Evolutionary conservation across 176 grass and related monocot species (phyloP), one percentile per base, ranked within the genome.

Genomic region (Eragrostis curvula): DNA sequence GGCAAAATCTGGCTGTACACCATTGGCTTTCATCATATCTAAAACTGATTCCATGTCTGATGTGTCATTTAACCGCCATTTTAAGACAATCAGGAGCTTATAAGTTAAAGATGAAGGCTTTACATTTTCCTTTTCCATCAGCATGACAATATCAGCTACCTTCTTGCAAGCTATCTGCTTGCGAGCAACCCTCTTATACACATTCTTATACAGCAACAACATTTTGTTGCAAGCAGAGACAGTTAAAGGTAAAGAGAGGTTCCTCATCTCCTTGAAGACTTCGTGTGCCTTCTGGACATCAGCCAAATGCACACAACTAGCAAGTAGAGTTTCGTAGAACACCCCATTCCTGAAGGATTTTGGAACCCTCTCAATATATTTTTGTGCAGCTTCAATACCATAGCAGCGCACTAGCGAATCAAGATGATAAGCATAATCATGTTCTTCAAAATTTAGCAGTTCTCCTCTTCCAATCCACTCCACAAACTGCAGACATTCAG

Each of bases 81-180:
- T 97, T 42, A 87, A 74, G 71, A 90, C 89, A 58, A 97, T 89
- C 67, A 97, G 49, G 74, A 97, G 51, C 77, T 85, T 94, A 84
- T 97, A 91, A 48, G 94, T 91, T 52, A 89, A 91, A 30, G 40
- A 57, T 75, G 84, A 74, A 70, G 70, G 75, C 75, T 89, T 86
- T 25, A 97, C 56, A 73, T 93, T 93, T 77, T 86, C 91, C 28
- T 68, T 97, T 58, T 94, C 89, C 94, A 97, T 97, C 74, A 89
- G 67, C 28, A 39, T 67, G 72, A 94, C 83, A 74, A 97, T 62
- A 66, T 91, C 74, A 51, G 24, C 77, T 51, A 97, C 81, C 80
- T 91, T 97, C 59, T 12, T 71, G 32, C 32, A 36, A 36, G 4
- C 32, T 36, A 36, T 36, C 32, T 36, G 32, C 32, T 36, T 36